Conservation (phyloP, 1,284 basidiomycete species). For the Sanghuangporus sanghuang region DNA sequence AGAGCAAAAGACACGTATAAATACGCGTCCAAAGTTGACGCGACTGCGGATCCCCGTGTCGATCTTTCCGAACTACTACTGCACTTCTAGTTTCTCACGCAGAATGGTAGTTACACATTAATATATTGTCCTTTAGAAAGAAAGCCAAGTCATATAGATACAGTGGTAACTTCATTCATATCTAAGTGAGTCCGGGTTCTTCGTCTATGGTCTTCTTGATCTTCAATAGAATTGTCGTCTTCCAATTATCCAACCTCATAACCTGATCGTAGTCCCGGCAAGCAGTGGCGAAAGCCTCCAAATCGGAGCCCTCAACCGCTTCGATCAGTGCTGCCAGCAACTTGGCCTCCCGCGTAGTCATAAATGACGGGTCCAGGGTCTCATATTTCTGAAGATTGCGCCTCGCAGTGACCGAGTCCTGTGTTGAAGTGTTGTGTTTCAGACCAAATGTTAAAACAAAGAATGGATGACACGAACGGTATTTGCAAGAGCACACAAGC, state of each 20-base stretch:
- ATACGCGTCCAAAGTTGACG: background rate
- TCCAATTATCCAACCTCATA: slow-evolving; percentile 91
- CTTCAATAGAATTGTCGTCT: slow-evolving; percentile 83
- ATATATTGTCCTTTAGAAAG: background rate
- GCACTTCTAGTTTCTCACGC: background rate
- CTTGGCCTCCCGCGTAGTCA: slow-evolving; percentile 85
- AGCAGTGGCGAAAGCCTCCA: slow-evolving; percentile 72
- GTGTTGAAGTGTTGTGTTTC: background rate
- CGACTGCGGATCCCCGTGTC: background rate
- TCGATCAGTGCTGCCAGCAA: slow-evolving; percentile 77
- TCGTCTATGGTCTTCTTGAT: slow-evolving; percentile 79
- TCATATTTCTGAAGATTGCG: slow-evolving; percentile 75
- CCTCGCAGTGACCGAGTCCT: slow-evolving; percentile 85
- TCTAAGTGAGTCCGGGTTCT: slow-evolving; percentile 44
- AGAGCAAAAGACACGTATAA: slow-evolving; percentile 1
- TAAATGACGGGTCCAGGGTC: slow-evolving; percentile 76
- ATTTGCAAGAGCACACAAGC: slow-evolving; percentile 88
- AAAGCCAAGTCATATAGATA: background rate
- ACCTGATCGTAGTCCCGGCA: slow-evolving; percentile 86
- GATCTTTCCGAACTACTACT: background rate
- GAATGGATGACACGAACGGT: slow-evolving; percentile 47
- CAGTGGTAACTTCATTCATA: background rate
- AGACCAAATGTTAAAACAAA: slow-evolving; percentile 1
- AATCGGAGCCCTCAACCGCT: slow-evolving; percentile 75
- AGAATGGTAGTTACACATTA: background rate